phyloP scores from a whole-genome alignment of 202 grass and related monocot genomes.

The Panicum virgatum region DNA sequence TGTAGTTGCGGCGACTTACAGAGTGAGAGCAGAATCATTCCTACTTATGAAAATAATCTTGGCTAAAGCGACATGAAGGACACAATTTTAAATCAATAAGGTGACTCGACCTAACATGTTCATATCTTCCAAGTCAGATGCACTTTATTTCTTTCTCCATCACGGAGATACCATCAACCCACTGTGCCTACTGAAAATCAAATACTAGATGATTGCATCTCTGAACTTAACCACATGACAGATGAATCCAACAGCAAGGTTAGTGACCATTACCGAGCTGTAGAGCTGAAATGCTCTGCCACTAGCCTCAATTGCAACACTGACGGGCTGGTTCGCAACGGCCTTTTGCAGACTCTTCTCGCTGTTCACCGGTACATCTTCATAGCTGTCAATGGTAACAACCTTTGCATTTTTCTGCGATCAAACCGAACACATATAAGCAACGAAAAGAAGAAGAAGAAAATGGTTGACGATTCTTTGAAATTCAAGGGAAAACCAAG shows the following conservation, averaged over 20 bases:
- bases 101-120: constrained; percentile 13
- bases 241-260: not conserved
- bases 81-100: constrained; percentile 22
- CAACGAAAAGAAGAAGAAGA: not conserved
- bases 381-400: constrained; percentile 66
- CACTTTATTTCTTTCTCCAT: not conserved
- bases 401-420: constrained; percentile 85
- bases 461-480: not conserved
- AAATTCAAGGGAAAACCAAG: not conserved
- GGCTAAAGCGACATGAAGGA: not conserved
- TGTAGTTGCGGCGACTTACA: constrained; percentile 9
- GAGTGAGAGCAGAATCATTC: constrained; percentile 16
- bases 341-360: constrained; percentile 75
- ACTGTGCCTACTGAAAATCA: not conserved
- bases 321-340: constrained; percentile 74
- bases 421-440: not conserved
- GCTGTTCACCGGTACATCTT: constrained; percentile 62
- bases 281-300: constrained; percentile 77
- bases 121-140: not conserved
- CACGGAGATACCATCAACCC: not conserved
- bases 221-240: not conserved
- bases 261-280: constrained; percentile 49
- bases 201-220: not conserved
- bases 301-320: constrained; percentile 66
- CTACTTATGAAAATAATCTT: constrained; percentile 15